Evolutionary conservation across 1,139 yeast genomes (phyloP).

Genomic region (Geotrichum histeridarum): DNA sequence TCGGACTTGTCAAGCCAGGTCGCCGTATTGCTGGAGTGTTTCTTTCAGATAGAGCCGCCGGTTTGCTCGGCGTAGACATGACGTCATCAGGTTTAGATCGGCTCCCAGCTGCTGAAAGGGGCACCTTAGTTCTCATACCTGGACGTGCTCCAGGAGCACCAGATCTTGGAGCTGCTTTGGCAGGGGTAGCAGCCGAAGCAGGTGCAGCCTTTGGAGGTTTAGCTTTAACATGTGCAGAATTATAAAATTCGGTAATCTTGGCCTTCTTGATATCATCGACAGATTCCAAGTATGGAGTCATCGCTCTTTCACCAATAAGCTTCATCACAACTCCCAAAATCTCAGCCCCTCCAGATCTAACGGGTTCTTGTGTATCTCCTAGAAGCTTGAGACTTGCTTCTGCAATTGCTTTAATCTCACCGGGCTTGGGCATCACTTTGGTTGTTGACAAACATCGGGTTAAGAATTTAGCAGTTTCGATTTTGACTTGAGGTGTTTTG

Average conservation of each 20-base stretch:
- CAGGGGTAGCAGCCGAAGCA: constrained; percentile 18
- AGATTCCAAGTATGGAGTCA: constrained; percentile 55
- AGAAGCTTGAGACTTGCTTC: constrained; percentile 55
- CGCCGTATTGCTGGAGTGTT: constrained; percentile 16
- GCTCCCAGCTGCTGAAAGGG: constrained; percentile 13
- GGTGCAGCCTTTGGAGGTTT: constrained; percentile 15
- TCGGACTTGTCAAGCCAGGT: constrained; percentile 8
- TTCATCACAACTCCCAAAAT: constrained; percentile 80
- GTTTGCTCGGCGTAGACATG: constrained; percentile 18
- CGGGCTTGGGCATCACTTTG: constrained; percentile 44
- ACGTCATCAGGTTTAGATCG: constrained; percentile 8
- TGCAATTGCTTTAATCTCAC: constrained; percentile 55
- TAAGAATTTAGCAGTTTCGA: constrained; percentile 61
- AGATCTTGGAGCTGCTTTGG: constrained; percentile 25
- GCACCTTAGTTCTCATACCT: neutral
- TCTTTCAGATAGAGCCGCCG: constrained; percentile 26
- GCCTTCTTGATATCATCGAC: constrained; percentile 65
- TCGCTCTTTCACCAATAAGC: constrained; percentile 67
- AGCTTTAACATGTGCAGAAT: constrained; percentile 48
- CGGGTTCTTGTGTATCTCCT: constrained; percentile 79
- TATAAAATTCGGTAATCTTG: constrained; percentile 60
- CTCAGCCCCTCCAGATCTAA: constrained; percentile 74
- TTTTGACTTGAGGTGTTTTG: constrained; percentile 79
- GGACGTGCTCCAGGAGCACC: constrained; percentile 6
- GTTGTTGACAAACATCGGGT: constrained; percentile 59